Evolutionary conservation across 768 basidiomycete genomes (phyloP).

Genomic region (Mrakia blollopis): DNA sequence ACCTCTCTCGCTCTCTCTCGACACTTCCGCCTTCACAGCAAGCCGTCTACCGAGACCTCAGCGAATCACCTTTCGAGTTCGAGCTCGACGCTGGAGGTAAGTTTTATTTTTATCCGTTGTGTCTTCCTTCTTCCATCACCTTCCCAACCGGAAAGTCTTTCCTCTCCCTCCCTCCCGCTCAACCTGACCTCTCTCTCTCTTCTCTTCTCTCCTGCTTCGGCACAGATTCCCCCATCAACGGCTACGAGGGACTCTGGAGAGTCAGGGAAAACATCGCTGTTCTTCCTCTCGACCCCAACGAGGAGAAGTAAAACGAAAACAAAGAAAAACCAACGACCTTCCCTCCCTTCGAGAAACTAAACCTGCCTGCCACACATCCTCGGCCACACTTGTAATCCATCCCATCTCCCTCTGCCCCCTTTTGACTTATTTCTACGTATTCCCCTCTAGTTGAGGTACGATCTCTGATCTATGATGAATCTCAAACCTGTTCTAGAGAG

Average conservation of each 20-base stretch:
- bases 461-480: too few species aligned
- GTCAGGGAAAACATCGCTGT: not conserved
- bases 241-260: not conserved
- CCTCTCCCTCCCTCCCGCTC: too few species aligned
- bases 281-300: not conserved
- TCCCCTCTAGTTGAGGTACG: too few species aligned
- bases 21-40: too few species aligned
- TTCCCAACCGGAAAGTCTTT: too few species aligned
- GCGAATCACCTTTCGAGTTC: not conserved
- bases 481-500: too few species aligned
- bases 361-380: too few species aligned
- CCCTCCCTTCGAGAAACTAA: too few species aligned
- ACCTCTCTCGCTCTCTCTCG: not conserved
- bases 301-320: not conserved
- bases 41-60: slow-evolving; percentile 12
- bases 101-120: too few species aligned
- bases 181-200: not conserved
- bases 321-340: not conserved
- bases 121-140: not conserved
- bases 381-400: too few species aligned
- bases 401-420: too few species aligned
- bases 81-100: not conserved
- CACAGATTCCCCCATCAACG: not conserved
- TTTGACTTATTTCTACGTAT: too few species aligned
- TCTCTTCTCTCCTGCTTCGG: not conserved